phyloP scores from a whole-genome alignment of 345 rosid species.

The Linum usitatissimum region DNA sequence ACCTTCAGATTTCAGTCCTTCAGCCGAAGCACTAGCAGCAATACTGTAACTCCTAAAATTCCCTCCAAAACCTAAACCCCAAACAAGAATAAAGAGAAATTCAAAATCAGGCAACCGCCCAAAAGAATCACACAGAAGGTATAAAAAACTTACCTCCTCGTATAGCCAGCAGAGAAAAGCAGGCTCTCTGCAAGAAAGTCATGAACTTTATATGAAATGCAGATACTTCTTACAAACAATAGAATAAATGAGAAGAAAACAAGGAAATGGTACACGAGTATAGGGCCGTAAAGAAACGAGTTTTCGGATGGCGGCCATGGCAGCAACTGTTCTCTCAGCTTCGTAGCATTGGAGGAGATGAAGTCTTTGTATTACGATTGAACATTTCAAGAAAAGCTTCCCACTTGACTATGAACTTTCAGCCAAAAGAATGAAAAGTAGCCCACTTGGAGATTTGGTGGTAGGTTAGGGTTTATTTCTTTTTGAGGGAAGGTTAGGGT shows the following conservation, averaged over 20 bases:
- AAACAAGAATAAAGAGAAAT: not conserved
- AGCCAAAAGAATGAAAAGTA: not conserved
- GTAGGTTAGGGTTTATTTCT: slow-evolving; percentile 10
- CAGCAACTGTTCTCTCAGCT: not conserved
- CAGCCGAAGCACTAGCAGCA: slow-evolving; percentile 13
- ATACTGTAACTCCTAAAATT: slow-evolving; percentile 26
- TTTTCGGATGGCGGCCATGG: slow-evolving; percentile 34
- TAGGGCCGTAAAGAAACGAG: slow-evolving; percentile 20
- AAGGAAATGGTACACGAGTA: slow-evolving; percentile 13
- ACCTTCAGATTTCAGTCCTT: slow-evolving; percentile 21
- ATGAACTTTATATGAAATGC: not conserved
- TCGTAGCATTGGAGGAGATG: not conserved
- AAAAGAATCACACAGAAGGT: not conserved
- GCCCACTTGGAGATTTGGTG: not conserved
- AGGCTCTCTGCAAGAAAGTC: slow-evolving; percentile 33
- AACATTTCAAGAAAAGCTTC: not conserved
- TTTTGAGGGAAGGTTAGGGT: not conserved
- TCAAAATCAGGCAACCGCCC: not conserved
- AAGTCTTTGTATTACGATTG: not conserved
- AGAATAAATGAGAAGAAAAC: not conserved
- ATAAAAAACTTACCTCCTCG: slow-evolving; percentile 25
- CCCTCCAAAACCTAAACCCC: slow-evolving; percentile 25
- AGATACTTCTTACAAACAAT: not conserved
- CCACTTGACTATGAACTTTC: not conserved
- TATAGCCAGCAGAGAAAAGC: slow-evolving; percentile 16